phyloP scores from a whole-genome alignment of 345 rosid genomes.

The Rubroshorea leprosula region DNA sequence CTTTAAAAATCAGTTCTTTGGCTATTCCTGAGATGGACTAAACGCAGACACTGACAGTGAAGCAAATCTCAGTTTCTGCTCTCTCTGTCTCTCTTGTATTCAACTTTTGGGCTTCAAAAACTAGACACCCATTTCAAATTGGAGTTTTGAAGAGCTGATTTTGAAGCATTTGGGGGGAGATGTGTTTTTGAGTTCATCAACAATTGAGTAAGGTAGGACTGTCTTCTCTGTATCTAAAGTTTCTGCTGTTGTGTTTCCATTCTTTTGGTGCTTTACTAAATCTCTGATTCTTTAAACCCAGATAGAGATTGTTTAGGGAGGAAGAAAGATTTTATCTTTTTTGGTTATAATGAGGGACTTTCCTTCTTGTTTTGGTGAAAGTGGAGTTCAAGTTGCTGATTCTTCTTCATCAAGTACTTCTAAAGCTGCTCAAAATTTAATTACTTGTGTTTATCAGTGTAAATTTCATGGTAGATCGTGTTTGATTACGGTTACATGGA shows the following conservation, averaged over 20 bases:
- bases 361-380: constrained; percentile 96
- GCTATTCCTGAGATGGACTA: background rate
- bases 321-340: constrained; percentile 7
- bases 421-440: constrained; percentile 72
- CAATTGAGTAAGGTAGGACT: constrained; percentile 24
- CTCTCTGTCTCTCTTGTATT: constrained; percentile 6
- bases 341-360: constrained; percentile 67
- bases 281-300: constrained; percentile 1
- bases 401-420: constrained; percentile 54
- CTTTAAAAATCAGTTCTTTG: constrained; percentile 2
- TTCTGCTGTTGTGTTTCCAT: constrained; percentile 1
- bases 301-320: too few species aligned
- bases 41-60: constrained; percentile 16
- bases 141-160: constrained; percentile 16
- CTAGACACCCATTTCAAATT: constrained; percentile 23
- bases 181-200: constrained; percentile 31
- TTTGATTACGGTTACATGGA: constrained; percentile 76
- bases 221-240: background rate
- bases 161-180: constrained; percentile 26
- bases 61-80: constrained; percentile 26
- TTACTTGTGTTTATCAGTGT: constrained; percentile 69
- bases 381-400: constrained; percentile 88
- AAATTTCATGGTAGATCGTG: constrained; percentile 51
- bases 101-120: constrained; percentile 10
- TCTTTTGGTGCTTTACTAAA: background rate